Percentiles rank a stretch among this genome's conserved stretches.
phyloP scores from a whole-genome alignment of 306 rosid genomes.

The Pachyrhizus erosus region DNA sequence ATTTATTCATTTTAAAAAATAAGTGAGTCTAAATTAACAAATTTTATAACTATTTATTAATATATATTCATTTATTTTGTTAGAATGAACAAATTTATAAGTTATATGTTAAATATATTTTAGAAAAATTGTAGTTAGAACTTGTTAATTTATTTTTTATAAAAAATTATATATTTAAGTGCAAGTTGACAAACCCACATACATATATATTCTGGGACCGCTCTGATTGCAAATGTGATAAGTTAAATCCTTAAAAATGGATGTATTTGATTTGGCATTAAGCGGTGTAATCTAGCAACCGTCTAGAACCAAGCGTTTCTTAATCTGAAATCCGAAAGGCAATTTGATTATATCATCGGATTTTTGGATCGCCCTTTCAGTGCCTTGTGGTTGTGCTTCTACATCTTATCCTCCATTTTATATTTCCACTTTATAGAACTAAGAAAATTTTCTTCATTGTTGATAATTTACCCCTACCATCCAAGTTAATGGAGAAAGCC shows the following conservation, averaged over 20 bases:
- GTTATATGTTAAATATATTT: no score
- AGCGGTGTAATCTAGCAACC: constrained; percentile 26
- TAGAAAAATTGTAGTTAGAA: no score
- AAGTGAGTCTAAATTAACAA: no score
- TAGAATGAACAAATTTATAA: no score
- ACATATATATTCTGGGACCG: not conserved
- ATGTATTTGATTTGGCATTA: not conserved
- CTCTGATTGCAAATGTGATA: not conserved
- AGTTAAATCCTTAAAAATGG: not conserved
- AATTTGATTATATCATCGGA: not conserved
- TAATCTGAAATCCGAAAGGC: not conserved
- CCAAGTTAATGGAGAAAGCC: constrained; percentile 1
- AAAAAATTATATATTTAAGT: no score
- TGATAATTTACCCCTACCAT: not conserved
- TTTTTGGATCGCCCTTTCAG: not conserved
- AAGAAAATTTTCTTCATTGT: not conserved
- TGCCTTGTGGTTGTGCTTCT: not conserved
- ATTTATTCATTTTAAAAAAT: no score
- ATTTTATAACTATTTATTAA: no score
- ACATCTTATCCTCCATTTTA: constrained; percentile 26
- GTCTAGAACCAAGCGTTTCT: constrained; percentile 36
- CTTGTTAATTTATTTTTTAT: no score
- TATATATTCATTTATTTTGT: no score
- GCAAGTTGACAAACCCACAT: no score
- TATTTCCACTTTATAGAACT: not conserved